A percentile compares a stretch with the other conserved stretches of the same genome.
These are phyloP conservation scores for Syncephalastrum sp. DNA, from an alignment of 371 early-diverging fungal species.

Conservation along the genomic window DNA sequence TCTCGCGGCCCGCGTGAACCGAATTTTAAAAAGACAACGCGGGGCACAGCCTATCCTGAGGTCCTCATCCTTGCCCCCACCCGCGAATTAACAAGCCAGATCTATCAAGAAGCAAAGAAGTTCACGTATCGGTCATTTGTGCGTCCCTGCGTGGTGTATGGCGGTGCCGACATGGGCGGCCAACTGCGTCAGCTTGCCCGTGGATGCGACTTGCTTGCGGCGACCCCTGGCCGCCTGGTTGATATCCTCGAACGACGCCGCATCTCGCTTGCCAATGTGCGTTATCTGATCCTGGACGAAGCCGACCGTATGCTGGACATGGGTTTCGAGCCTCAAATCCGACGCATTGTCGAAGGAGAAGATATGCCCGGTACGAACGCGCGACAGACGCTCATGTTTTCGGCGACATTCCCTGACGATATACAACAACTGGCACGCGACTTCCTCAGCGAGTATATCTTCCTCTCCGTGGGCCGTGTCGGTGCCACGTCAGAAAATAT, in stretches of 20 bases:
- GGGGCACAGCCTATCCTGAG: conserved; percentile 36
- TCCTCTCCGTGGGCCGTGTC: conserved; percentile 93
- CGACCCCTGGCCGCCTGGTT: conserved; percentile 97
- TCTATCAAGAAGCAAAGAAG: conserved; percentile 61
- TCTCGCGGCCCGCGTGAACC: conserved; percentile 69
- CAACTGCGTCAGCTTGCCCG: conserved; percentile 88
- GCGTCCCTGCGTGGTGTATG: conserved; percentile 93
- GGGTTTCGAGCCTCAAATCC: conserved; percentile 99
- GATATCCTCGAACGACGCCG: conserved; percentile 93
- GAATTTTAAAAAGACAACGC: conserved; percentile 20
- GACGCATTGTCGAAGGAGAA: conserved; percentile 93
- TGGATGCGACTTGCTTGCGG: conserved; percentile 97
- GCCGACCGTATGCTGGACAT: conserved; percentile 99
- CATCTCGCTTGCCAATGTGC: conserved; percentile 75
- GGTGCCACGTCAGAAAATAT: conserved; percentile 97
- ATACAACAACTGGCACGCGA: conserved; percentile 94
- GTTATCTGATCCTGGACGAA: conserved; percentile 97
- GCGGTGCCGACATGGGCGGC: conserved; percentile 92
- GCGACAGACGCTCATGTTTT: conserved; percentile 96
- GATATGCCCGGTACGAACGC: conserved; percentile 87
- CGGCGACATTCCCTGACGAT: conserved; percentile 96
- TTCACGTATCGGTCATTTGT: conserved; percentile 93
- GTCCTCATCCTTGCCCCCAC: conserved; percentile 49
- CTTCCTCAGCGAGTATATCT: conserved; percentile 92
- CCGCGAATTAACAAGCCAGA: conserved; percentile 43